Conservation (phyloP, 495 filamentous ascomycete genomes). For the Penicillium canariense region DNA sequence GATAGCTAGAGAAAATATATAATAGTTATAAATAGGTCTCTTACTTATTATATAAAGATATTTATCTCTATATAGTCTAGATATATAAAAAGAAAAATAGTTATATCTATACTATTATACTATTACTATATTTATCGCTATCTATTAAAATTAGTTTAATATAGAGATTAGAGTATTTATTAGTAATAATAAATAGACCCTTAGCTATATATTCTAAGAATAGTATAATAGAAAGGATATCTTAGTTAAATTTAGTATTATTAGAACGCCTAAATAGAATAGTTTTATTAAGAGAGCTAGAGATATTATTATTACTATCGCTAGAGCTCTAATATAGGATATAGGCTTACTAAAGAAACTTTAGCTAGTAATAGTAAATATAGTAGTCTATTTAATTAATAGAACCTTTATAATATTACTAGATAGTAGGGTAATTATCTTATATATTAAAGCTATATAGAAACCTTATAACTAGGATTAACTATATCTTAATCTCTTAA, state of each 20-base stretch:
- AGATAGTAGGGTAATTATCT: background rate
- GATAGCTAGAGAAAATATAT: background rate
- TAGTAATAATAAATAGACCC: conserved; percentile 2
- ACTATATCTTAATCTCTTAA: conserved; percentile 2
- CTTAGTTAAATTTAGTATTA: background rate
- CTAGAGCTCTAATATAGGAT: background rate
- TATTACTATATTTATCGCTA: background rate
- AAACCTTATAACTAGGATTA: background rate
- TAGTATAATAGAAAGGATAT: background rate
- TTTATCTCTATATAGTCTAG: background rate
- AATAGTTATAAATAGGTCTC: conserved; percentile 4
- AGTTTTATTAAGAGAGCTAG: conserved; percentile 4
- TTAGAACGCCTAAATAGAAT: conserved; percentile 3
- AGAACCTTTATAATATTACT: background rate
- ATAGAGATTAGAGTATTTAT: conserved; percentile 1
- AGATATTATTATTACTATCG: conserved; percentile 5
- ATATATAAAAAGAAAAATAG: background rate
- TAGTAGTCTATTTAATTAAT: conserved; percentile 8
- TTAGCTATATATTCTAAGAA: background rate
- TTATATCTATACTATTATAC: background rate
- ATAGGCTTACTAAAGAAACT: conserved; percentile 6
- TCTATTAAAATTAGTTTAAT: background rate
- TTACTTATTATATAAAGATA: conserved; percentile 10
- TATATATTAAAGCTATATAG: background rate
- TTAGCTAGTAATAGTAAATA: background rate